Evolutionary conservation across 1,139 yeast species (phyloP).

Genomic region (Geotrichum candidum): DNA sequence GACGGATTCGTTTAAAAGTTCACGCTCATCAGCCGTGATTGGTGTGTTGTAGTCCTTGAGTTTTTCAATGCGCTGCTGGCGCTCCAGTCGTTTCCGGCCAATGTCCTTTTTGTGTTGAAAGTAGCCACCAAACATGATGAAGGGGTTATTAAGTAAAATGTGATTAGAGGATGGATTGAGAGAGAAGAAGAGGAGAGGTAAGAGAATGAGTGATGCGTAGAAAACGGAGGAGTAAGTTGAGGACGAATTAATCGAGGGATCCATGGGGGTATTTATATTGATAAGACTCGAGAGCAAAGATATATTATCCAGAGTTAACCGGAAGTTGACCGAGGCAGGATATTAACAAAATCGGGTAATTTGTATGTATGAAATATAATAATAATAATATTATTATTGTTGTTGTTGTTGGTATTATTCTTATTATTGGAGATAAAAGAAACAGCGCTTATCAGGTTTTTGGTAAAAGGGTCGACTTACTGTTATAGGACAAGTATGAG

Average conservation of each 20-base stretch:
- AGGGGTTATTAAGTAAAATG: not conserved
- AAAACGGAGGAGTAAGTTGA: not conserved
- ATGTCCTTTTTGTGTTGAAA: constrained; percentile 21
- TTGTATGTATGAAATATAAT: too few relatives aligned
- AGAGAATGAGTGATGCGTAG: not conserved
- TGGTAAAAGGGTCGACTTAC: not conserved
- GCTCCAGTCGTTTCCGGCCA: constrained; percentile 33
- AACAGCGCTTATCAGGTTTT: not conserved
- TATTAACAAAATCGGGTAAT: too few relatives aligned
- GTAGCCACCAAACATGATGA: constrained; percentile 18
- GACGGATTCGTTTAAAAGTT: constrained; percentile 30
- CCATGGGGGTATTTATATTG: not conserved
- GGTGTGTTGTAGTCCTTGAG: constrained; percentile 33
- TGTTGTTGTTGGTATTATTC: too few relatives aligned
- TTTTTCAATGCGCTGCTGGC: constrained; percentile 33
- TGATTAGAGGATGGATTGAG: not conserved
- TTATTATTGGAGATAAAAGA: too few relatives aligned
- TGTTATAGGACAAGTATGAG: not conserved
- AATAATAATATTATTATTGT: too few relatives aligned
- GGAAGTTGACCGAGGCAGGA: not conserved
- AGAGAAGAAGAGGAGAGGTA: not conserved
- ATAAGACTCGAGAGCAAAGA: not conserved
- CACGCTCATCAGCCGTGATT: constrained; percentile 31
- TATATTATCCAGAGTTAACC: too few relatives aligned
- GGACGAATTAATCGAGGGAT: not conserved